Conservation (phyloP, 1,284 basidiomycete species). For the Ustilago crameri region DNA sequence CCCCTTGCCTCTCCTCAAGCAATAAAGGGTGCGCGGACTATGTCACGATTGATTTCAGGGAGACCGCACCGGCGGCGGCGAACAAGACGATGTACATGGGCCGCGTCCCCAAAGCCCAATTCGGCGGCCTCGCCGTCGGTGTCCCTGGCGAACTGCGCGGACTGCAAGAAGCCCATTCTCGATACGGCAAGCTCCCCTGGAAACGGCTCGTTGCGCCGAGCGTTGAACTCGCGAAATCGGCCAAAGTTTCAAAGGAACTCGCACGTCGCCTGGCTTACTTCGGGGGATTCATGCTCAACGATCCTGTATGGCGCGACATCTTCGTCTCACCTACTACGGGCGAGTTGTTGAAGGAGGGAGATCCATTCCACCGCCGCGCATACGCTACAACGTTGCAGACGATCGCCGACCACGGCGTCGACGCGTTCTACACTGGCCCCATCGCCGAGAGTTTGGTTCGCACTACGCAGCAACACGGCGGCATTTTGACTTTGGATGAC, state of each 20-base stretch:
- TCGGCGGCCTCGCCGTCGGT: constrained; percentile 63
- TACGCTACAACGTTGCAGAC: constrained; percentile 57
- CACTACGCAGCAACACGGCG: constrained; percentile 77
- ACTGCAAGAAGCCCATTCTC: constrained; percentile 59
- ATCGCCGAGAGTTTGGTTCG: constrained; percentile 79
- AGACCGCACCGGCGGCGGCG: constrained; percentile 68
- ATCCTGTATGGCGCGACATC: constrained; percentile 56
- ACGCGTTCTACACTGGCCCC: constrained; percentile 73
- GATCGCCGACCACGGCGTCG: constrained; percentile 54
- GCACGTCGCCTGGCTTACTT: constrained; percentile 40
- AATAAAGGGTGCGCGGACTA: constrained; percentile 50
- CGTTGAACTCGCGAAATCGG: constrained; percentile 58
- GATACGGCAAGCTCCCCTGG: constrained; percentile 65
- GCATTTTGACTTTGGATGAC: constrained; percentile 80
- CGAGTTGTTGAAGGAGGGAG: constrained; percentile 70
- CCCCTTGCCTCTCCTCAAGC: constrained; percentile 72
- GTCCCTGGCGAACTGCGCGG: constrained; percentile 68
- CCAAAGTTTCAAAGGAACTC: constrained; percentile 57
- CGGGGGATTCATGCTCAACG: constrained; percentile 69
- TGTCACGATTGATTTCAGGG: constrained; percentile 69
- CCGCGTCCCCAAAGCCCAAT: constrained; percentile 42
- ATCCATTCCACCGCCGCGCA: constrained; percentile 46
- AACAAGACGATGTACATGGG: constrained; percentile 69
- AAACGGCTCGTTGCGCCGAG: constrained; percentile 60
- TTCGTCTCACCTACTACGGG: constrained; percentile 70